These are phyloP conservation scores for Rhodotorula kratochvilovae DNA, from an alignment of 768 basidiomycete genomes.

Conservation along the genomic window DNA sequence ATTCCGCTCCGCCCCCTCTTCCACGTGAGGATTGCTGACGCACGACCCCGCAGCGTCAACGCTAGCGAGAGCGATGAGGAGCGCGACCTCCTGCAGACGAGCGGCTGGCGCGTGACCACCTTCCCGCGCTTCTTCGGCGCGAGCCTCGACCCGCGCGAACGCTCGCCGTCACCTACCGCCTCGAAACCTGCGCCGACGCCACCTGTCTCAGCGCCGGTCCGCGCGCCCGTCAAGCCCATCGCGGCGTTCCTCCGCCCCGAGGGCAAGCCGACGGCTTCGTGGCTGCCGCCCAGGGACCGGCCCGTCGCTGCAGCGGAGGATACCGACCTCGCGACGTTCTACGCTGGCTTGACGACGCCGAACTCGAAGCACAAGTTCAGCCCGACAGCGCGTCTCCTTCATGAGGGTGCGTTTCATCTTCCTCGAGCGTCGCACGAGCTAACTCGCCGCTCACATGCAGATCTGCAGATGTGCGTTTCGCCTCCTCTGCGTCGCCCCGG, in stretches of 20 bases:
- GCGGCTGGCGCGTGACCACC: conserved; percentile 1
- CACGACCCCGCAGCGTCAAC: not conserved
- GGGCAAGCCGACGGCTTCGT: not conserved
- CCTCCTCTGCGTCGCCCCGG: too few species aligned
- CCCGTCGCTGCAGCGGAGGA: not conserved
- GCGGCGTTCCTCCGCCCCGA: too few species aligned
- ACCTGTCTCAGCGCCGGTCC: not conserved
- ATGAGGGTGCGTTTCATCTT: not conserved
- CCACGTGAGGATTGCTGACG: not conserved
- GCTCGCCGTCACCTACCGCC: not conserved
- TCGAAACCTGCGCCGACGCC: not conserved
- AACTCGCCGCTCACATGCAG: not conserved
- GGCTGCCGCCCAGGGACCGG: not conserved
- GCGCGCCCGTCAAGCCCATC: not conserved
- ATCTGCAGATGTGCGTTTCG: not conserved
- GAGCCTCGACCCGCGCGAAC: not conserved
- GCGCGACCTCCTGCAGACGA: not conserved
- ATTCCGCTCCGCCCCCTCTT: not conserved
- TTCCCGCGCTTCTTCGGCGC: conserved; percentile 4
- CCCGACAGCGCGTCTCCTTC: not conserved
- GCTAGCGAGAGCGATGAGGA: not conserved
- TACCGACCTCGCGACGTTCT: not conserved
- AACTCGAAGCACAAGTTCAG: not conserved
- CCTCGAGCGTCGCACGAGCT: too few species aligned
- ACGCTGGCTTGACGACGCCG: not conserved